Evolutionary conservation across 352 stramenopile genomes (phyloP), one percentile per base, ranked within the genome.

Genomic region (Stephanocyclus meneghinianus): DNA sequence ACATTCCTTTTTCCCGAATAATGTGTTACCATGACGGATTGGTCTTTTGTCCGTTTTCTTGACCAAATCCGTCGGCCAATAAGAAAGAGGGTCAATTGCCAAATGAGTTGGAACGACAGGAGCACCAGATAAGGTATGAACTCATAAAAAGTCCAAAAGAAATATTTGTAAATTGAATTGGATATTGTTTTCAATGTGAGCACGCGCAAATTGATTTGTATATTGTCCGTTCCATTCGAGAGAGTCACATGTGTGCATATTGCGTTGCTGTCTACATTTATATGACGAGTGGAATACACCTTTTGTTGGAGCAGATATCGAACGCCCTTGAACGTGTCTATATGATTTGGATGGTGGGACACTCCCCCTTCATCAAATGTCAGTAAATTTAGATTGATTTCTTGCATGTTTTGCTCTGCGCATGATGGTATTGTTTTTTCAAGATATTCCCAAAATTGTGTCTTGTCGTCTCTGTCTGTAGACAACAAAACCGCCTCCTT

Each of bases 351-450:
- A 87, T 98, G 96, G 0, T 94, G 94, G 2, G 95, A 98, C 6
- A 98, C 92, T 21, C 96, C 96, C 32, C 93, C 90, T 42, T 94
- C 74, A 76, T 98, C 96, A 86, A 98, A 98, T 9, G 96, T 98
- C 40, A 98, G 93, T 6, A 98, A 87, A 88, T 96, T 84, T 9
- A 84, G 26, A 53, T 78, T 64, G 21, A 71, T 66, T 16, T 35
- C 37, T 66, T 71, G 29, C 35, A 37, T 45, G 48, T 57, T 32
- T 44, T 26, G 11, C n/a, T 55, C 11, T 64, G 16, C 21, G 53
- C 2, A 42, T 66, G 45, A 29, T 57, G 44, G 30, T 26, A 67
- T 70, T 76, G 40, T 57, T 42, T 56, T 70, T 21, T 60, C 68
- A 0, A 44, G 2, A 50, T 47, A 64, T 42, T 15, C 10, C 56